phyloP scores from a whole-genome alignment of 805 yeast genomes.

The Candida nemodendra region DNA sequence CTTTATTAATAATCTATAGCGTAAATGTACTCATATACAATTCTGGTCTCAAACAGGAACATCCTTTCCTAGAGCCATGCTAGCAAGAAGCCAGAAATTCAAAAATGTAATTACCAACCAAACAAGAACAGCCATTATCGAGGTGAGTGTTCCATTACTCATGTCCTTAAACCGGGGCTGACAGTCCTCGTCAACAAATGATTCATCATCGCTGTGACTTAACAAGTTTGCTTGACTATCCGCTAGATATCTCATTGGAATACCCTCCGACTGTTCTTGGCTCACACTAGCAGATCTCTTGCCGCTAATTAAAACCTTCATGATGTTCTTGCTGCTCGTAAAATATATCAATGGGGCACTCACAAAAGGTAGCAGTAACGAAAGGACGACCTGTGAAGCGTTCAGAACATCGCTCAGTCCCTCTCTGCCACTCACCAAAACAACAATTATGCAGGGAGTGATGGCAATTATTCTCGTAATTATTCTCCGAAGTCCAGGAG shows the following conservation, averaged over 20 bases:
- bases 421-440: constrained; percentile 70
- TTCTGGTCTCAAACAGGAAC: constrained; percentile 21
- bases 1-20: too few species aligned
- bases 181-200: constrained; percentile 7
- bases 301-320: constrained; percentile 30
- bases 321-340: constrained; percentile 57
- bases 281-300: constrained; percentile 3
- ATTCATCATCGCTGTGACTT: constrained; percentile 7
- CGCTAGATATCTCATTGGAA: constrained; percentile 10
- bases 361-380: constrained; percentile 79
- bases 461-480: constrained; percentile 83
- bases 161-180: constrained; percentile 49
- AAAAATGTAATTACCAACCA: constrained; percentile 73
- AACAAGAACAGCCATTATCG: constrained; percentile 53
- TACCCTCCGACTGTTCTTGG: constrained; percentile 6
- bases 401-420: constrained; percentile 77
- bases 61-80: constrained; percentile 34
- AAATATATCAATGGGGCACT: constrained; percentile 85
- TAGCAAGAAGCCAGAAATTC: constrained; percentile 63
- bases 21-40: too few species aligned
- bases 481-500: constrained; percentile 79
- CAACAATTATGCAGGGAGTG: constrained; percentile 78
- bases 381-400: constrained; percentile 77
- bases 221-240: constrained; percentile 13
- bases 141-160: constrained; percentile 61